Base-by-base conservation (phyloP, 805 yeast genomes). In the Kluyveromyces wickerhamii region DNA sequence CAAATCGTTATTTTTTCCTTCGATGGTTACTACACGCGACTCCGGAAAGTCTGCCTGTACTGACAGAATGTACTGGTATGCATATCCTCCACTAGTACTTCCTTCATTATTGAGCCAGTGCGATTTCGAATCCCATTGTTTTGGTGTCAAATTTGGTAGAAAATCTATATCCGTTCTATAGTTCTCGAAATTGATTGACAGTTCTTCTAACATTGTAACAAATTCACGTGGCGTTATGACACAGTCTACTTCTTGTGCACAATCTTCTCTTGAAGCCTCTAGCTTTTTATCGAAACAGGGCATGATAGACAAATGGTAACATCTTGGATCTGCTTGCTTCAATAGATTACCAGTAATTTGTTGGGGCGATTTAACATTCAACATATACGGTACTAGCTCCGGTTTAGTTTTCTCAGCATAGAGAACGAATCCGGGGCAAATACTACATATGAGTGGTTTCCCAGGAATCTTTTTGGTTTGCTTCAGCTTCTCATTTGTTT, bases 341-440 rank as follows among this genome's bases (percentile, higher is more conserved):
- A 89, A 57, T 15, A 88, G 45, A 13, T 76, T 64, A 0, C 97
- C 97, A 0, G 96, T 85, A 34, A 89, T 80, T 54, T 86, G 96
- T 59, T 89, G 97, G 4, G 97, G 94, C 0, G 95, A 84, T 50
- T 85, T 84, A 27, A 83, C 80, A 22, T 70, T 69, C 9, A 94
- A 74, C 39, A 92, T 52, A 38, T 69, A 65, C 0, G 88, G 81
- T 11, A 87, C 60, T 7, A 92, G 63, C 43, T 82, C 77, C 1
- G 95, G 94, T 54, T 89, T 96, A 0, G 97, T 88, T 64, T 92
- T 92, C 47, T 92, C 97, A 0, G 89, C 95, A 51, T 92, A 92
- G 18, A 92, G 67, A 0, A 92, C 92, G 86, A 95, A 92, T 0
- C 98, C 98, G 0, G 98, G 98, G 58, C 97, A 89, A 1, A 80